Percentiles rank a stretch among this genome's conserved stretches.
Conservation (phyloP, 148 eudicot species). For the Rhododendron ovatum region DNA sequence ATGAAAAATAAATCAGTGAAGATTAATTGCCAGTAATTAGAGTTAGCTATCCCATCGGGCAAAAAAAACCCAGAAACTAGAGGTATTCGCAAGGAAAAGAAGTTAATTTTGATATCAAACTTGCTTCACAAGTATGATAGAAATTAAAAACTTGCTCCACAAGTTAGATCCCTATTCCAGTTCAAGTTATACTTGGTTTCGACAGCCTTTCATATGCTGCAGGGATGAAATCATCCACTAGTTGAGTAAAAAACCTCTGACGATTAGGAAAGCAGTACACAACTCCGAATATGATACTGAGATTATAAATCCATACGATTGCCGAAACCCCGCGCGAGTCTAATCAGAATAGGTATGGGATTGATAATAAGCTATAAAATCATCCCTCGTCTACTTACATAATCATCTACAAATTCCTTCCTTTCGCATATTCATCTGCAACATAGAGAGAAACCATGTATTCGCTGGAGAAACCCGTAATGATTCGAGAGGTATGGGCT, state of each 20-base stretch:
- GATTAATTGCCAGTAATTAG: not conserved
- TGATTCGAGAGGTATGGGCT: not conserved
- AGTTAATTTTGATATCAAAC: not conserved
- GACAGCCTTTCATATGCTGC: not conserved
- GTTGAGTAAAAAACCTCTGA: not conserved
- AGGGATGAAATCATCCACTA: not conserved
- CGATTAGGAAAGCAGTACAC: not conserved
- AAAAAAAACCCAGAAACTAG: not conserved
- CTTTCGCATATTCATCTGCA: not conserved
- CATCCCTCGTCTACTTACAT: not conserved
- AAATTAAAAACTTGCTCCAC: not conserved
- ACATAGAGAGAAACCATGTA: not conserved
- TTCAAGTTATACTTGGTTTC: not conserved
- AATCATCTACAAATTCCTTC: not conserved
- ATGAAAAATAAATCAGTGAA: not conserved
- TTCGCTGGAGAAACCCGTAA: not conserved
- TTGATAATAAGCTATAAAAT: not conserved
- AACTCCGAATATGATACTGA: not conserved
- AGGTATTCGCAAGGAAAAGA: not conserved
- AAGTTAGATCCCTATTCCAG: not conserved
- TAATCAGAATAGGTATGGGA: not conserved
- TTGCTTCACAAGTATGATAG: not conserved
- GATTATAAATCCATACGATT: not conserved
- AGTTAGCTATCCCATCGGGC: not conserved
- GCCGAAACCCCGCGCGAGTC: not conserved